Conservation (phyloP, 805 yeast species). For the Hemisphaericaspora nanyangensis region DNA sequence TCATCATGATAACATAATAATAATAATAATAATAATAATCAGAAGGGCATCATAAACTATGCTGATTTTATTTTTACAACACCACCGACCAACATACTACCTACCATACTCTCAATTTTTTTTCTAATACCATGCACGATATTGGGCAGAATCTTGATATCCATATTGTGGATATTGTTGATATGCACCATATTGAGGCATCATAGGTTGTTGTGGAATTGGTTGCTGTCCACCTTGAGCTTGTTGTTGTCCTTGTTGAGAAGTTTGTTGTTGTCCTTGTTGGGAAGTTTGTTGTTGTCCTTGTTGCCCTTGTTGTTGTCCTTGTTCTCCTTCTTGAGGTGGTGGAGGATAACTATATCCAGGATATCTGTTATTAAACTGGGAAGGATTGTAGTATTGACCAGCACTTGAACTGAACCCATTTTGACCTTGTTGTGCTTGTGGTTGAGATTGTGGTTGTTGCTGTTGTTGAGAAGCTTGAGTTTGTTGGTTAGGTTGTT, state of each 20-base stretch:
- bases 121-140: conserved; percentile 42
- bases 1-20: too few species aligned
- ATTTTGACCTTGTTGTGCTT: conserved; percentile 7
- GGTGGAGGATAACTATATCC: conserved; percentile 28
- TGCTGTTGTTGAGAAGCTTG: conserved; percentile 1
- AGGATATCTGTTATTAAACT: conserved; percentile 28
- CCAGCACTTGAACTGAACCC: conserved; percentile 10
- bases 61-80: too few species aligned
- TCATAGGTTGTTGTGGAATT: conserved; percentile 34
- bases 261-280: conserved; percentile 15
- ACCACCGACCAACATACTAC: too few species aligned
- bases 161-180: conserved; percentile 48
- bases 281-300: conserved; percentile 3
- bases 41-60: too few species aligned
- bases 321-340: conserved; percentile 7
- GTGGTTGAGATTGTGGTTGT: background rate
- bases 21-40: too few species aligned
- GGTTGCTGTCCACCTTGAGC: conserved; percentile 22
- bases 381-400: conserved; percentile 27
- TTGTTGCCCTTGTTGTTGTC: conserved; percentile 4
- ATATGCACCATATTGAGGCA: conserved; percentile 43
- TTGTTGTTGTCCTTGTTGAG: conserved; percentile 11
- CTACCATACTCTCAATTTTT: too few species aligned
- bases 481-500: conserved; percentile 7
- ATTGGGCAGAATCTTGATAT: conserved; percentile 40